phyloP scores from a whole-genome alignment of 164 flowering plant species.

The Echeveria elegans region DNA sequence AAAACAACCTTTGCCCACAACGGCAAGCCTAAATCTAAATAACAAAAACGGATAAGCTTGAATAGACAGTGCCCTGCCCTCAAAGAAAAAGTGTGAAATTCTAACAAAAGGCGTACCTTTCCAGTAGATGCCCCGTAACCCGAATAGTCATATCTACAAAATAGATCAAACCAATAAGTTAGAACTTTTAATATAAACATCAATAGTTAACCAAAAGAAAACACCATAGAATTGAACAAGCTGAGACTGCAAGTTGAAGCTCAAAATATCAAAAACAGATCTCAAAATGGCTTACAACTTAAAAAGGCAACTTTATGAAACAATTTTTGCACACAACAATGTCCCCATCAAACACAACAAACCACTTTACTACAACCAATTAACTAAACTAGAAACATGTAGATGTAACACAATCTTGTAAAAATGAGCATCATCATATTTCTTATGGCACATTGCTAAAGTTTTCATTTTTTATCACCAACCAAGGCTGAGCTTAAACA shows the following conservation, averaged over 20 bases:
- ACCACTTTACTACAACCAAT: not conserved
- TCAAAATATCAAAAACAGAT: not conserved
- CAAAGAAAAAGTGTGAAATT: not conserved
- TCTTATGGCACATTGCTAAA: not conserved
- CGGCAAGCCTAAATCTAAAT: not conserved
- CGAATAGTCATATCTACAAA: slow-evolving; percentile 88
- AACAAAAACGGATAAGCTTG: not conserved
- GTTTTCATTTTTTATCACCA: not conserved
- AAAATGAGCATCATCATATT: too few relatives aligned
- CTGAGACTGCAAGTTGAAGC: not conserved
- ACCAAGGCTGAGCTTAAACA: not conserved
- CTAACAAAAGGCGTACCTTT: slow-evolving; percentile 39
- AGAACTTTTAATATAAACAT: not conserved
- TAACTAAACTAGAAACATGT: not conserved
- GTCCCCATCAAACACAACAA: slow-evolving; percentile 6
- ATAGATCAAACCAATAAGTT: slow-evolving; percentile 3
- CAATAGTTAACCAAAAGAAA: not conserved
- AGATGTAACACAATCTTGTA: not conserved
- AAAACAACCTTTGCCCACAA: too few relatives aligned
- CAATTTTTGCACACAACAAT: not conserved
- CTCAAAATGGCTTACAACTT: not conserved
- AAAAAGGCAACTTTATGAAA: slow-evolving; percentile 3
- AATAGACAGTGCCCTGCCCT: not conserved
- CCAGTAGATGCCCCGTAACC: slow-evolving; percentile 98
- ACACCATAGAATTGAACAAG: not conserved